phyloP scores from a whole-genome alignment of 768 basidiomycete genomes.

The Kwoniella mangroviensis region DNA sequence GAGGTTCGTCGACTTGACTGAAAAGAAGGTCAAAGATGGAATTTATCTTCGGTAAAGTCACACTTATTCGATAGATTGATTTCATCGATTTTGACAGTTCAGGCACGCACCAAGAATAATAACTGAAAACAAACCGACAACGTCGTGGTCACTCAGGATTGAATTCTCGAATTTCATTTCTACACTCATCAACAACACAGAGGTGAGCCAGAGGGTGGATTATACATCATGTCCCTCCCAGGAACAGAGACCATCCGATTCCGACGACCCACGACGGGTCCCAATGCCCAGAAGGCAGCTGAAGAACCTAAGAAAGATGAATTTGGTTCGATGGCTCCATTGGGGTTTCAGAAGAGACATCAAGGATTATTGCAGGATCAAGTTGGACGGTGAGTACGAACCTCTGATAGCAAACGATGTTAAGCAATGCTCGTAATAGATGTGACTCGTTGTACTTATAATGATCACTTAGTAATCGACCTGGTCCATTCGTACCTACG shows the following conservation, averaged over 20 bases:
- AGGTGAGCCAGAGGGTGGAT: no score
- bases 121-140: not conserved
- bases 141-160: not conserved
- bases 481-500: slow-evolving; percentile 79
- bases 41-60: not conserved
- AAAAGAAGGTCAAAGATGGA: not conserved
- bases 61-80: not conserved
- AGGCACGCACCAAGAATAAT: not conserved
- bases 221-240: slow-evolving; percentile 49
- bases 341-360: slow-evolving; percentile 54
- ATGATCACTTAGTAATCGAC: slow-evolving; percentile 30
- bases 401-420: no score
- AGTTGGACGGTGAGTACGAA: slow-evolving; percentile 43
- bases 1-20: not conserved
- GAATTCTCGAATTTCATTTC: no score
- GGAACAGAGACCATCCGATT: slow-evolving; percentile 55
- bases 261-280: slow-evolving; percentile 50
- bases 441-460: not conserved
- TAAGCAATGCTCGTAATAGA: not conserved
- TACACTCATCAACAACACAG: no score
- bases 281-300: slow-evolving; percentile 39
- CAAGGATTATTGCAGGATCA: slow-evolving; percentile 56
- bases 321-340: slow-evolving; percentile 43
- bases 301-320: slow-evolving; percentile 39
- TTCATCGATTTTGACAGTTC: not conserved